phyloP scores from a whole-genome alignment of 768 basidiomycete species.

The Ramaria sp. region DNA sequence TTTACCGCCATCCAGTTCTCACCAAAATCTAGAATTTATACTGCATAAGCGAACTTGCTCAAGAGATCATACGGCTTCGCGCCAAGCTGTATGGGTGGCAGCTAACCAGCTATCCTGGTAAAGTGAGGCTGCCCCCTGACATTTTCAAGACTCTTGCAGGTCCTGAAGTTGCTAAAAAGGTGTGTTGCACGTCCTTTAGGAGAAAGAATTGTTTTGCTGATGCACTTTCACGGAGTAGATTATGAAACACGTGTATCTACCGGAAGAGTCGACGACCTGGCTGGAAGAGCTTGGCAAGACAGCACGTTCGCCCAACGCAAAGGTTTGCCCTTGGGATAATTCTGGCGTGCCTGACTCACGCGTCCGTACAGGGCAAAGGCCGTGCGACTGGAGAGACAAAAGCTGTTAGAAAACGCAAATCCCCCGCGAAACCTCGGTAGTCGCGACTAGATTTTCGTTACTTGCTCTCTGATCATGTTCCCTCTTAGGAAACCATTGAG shows the following conservation, averaged over 20 bases:
- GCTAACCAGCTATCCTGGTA: conserved; percentile 70
- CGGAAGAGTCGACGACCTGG: conserved; percentile 48
- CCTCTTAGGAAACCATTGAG: conserved; percentile 16
- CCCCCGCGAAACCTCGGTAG: conserved; percentile 4
- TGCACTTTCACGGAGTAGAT: conserved; percentile 33
- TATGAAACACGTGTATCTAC: conserved; percentile 54
- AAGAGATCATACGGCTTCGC: conserved; percentile 71
- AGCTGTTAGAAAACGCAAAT: conserved; percentile 1
- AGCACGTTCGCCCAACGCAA: conserved; percentile 8
- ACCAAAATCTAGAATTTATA: conserved; percentile 65
- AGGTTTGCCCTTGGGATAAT: not conserved
- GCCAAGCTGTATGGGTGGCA: conserved; percentile 55
- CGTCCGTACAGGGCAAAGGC: not conserved
- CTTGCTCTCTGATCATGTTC: conserved; percentile 15
- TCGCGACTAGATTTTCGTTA: not conserved
- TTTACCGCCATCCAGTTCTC: not conserved
- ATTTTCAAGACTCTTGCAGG: conserved; percentile 66
- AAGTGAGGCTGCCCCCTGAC: conserved; percentile 69
- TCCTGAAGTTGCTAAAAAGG: conserved; percentile 56
- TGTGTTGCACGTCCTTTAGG: conserved; percentile 16
- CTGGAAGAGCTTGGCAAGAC: conserved; percentile 31
- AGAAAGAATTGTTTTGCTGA: not conserved
- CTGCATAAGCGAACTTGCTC: conserved; percentile 76
- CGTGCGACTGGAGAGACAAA: not conserved
- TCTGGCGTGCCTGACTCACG: not conserved